Evolutionary conservation across 495 filamentous ascomycete genomes (phyloP), one percentile per base, ranked within the genome.

Genomic region (Paragyromitra xinjiangensis): DNA sequence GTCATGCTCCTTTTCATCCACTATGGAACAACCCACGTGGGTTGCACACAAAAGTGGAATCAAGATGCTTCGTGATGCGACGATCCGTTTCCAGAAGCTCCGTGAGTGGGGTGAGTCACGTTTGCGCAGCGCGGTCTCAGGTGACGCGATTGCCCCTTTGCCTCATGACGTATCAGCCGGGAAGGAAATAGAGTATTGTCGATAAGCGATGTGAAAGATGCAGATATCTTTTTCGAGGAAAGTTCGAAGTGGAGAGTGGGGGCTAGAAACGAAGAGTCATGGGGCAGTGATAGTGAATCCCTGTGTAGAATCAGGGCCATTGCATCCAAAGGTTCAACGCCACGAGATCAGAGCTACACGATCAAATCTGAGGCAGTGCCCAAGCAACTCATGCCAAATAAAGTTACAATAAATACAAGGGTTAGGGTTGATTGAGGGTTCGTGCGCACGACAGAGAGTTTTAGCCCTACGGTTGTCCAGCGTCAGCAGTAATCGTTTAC

Each of bases 151-250:
- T 56, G 0, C 44, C 44, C 11, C 44, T 11, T 48, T 16, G 44
- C 50, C 56, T 5, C 26, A 61, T 61, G 56, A 37, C 29, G 14
- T 39, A 19, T 19, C 7, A 22, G 19, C 56, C 6, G n/a, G n/a
- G n/a, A 14, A 22, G 51, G 3, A 9, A 56, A 53, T 53, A 22
- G 19, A 48, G 53, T 26, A 26, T 12, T 26, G 26, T 26, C 53
- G 56, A 61, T 61, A 61, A 61, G 59, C 59, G 59, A 40, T 16
- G 37, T n/a, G 26, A 19, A 19, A 14, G n/a, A 59, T 16, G 56
- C 58, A 39, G 11, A 56, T 61, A 1, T 12, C 29, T n/a, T n/a
- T 37, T 61, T n/a, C 53, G 7, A 12, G 29, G 12, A 16, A 37
- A 16, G 56, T 12, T 8, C 7, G n/a, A 34, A 34, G 29, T 34